Conservation (phyloP, 2,329 filamentous ascomycete species). For the Xylaria sp. region DNA sequence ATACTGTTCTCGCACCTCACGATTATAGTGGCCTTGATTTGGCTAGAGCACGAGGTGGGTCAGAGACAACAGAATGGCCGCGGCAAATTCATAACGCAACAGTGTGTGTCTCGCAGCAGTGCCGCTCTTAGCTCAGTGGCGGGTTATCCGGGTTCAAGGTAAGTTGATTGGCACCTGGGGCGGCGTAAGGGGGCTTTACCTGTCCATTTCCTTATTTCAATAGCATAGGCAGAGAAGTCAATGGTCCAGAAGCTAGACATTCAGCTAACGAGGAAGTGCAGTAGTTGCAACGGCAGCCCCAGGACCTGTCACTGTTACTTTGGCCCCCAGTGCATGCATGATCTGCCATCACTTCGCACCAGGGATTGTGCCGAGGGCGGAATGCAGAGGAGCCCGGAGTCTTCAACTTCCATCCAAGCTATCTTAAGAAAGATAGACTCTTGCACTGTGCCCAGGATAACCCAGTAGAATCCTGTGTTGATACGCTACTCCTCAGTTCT, state of each 20-base stretch:
- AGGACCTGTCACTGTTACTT: slow-evolving; percentile 16
- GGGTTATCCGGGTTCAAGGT: slow-evolving; percentile 37
- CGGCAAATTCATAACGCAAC: slow-evolving; percentile 2
- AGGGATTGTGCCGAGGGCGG: not conserved
- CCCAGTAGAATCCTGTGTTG: slow-evolving; percentile 32
- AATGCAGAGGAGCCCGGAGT: not conserved
- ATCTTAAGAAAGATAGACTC: slow-evolving; percentile 5
- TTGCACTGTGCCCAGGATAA: slow-evolving; percentile 43
- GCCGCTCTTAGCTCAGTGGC: slow-evolving; percentile 38
- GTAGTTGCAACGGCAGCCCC: slow-evolving; percentile 30
- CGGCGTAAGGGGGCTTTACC: slow-evolving; percentile 45
- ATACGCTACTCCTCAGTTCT: slow-evolving; percentile 38
- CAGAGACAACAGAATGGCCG: slow-evolving; percentile 32
- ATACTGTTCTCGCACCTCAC: slow-evolving; percentile 26
- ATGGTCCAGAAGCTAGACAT: slow-evolving; percentile 36
- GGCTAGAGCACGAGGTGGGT: slow-evolving; percentile 30
- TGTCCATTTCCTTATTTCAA: slow-evolving; percentile 46
- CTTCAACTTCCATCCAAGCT: not conserved
- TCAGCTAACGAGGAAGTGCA: slow-evolving; percentile 33
- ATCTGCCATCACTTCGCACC: not conserved
- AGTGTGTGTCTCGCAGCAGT: slow-evolving; percentile 30
- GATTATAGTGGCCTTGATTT: slow-evolving; percentile 33
- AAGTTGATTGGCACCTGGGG: slow-evolving; percentile 40
- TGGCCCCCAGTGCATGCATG: slow-evolving; percentile 1
- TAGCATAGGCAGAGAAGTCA: slow-evolving; percentile 38